Percentiles rank a stretch among this genome's conserved stretches.
These are phyloP conservation scores for Solidago caesia DNA, from an alignment of 129 eudicot genomes.

Conservation along the genomic window DNA sequence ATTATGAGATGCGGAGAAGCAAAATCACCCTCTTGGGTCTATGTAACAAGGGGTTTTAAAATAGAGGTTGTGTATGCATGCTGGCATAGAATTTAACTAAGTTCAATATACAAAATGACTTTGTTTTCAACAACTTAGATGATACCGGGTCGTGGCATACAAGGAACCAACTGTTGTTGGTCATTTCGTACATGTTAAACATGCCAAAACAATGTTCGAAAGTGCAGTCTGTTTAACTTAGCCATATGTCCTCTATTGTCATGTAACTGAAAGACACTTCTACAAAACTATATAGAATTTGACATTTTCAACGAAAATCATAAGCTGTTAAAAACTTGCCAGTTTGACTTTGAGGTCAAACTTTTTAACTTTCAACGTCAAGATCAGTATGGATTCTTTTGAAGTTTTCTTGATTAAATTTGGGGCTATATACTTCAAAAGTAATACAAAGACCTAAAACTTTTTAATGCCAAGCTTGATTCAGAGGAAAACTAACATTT, in stretches of 20 bases:
- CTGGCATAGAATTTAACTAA: conserved; percentile 28
- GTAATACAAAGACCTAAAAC: background rate
- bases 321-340: no score
- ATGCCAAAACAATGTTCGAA: conserved; percentile 19
- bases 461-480: background rate
- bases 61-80: conserved; percentile 14
- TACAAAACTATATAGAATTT: background rate
- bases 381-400: no score
- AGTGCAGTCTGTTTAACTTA: background rate
- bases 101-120: conserved; percentile 17
- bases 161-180: conserved; percentile 34
- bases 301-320: conserved; percentile 13
- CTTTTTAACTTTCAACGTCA: background rate
- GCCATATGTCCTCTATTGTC: conserved; percentile 8
- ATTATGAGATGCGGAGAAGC: conserved; percentile 28
- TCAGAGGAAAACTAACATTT: background rate
- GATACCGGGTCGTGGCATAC: conserved; percentile 24
- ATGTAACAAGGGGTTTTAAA: conserved; percentile 13
- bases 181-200: conserved; percentile 31
- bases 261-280: conserved; percentile 1
- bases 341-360: conserved; percentile 12
- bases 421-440: background rate
- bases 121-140: conserved; percentile 30
- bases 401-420: background rate
- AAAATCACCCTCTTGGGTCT: conserved; percentile 8